Conservation (phyloP, 2,329 filamentous ascomycete genomes). For the Fusarium sp. region DNA sequence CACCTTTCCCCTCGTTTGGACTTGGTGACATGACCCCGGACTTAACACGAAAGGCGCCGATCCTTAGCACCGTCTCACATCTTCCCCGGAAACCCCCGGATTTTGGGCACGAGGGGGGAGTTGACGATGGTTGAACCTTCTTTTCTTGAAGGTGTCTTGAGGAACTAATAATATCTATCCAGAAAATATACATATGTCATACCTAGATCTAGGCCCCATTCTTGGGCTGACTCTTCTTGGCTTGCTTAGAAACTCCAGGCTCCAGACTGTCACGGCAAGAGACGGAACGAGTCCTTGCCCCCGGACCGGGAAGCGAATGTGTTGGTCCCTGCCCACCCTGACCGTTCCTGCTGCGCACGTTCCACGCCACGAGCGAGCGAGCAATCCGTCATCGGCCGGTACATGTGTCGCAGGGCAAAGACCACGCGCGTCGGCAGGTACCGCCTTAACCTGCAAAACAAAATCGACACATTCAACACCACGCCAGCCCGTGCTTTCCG, state of each 20-base stretch:
- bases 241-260: neutral
- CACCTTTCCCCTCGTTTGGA: neutral
- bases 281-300: constrained; percentile 17
- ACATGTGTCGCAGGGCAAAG: neutral
- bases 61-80: constrained; percentile 14
- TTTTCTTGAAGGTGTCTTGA: neutral
- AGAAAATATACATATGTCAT: neutral
- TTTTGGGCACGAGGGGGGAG: neutral
- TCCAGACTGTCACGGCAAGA: constrained; percentile 3
- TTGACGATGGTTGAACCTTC: neutral
- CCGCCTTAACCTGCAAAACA: constrained; percentile 1
- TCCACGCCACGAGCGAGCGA: constrained; percentile 15
- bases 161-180: neutral
- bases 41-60: constrained; percentile 22
- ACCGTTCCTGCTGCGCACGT: constrained; percentile 33
- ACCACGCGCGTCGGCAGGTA: constrained; percentile 5
- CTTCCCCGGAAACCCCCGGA: constrained; percentile 28
- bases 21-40: constrained; percentile 15
- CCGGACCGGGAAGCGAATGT: neutral
- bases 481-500: constrained; percentile 20
- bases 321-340: constrained; percentile 30
- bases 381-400: constrained; percentile 3
- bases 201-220: neutral
- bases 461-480: constrained; percentile 30
- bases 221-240: neutral